Base-by-base conservation (phyloP, 176 grass and related monocot genomes). In the Themeda triandra region DNA sequence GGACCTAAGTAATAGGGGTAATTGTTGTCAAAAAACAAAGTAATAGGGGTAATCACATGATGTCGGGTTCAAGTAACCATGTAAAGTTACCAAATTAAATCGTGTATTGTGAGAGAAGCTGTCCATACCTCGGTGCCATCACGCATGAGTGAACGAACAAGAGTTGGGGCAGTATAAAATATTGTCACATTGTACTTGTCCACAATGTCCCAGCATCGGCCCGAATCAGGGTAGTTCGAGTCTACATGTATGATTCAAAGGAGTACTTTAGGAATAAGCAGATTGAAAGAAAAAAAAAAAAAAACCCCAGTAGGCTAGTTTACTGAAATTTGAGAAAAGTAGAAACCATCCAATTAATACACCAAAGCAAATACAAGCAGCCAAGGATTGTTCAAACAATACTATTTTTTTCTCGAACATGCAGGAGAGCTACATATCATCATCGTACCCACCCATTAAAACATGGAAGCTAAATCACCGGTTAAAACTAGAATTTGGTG, bases 81-180 rank as follows among this genome's bases (percentile, higher is more conserved):
- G 37, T 48, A 33, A 21, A 48, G 46, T 49, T 49, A 49, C 46
- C 17, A 49, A 78, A 66, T 18, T 66, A 80, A 79, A 66, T 81
- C 71, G 24, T 56, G 44, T 45, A 75, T 32, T 6, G 18, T 17
- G 8, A 51, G 49, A 86, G 72, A 4, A 62, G 39, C 59, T 64
- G 18, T 68, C 65, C 84, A 46, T 89, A 98, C 95, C 91, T 94
- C 86, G 82, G 90, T 45, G 75, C 92, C 75, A 87, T 94, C 95
- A 67, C 92, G 88, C 95, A 98, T 94, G 25, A 98, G 92, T 66
- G 95, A 98, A 37, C 95, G 92, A 49, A 98, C 82, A 27, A 98
- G 82, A 83, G 95, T 98, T 69, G 95, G 95, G 12, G 95, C 95
- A 39, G 95, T 98, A 84, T 98, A 98, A 87, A 97, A 98, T 87